phyloP scores from a whole-genome alignment of 1,139 yeast genomes.

The Candida labiduridarum region DNA sequence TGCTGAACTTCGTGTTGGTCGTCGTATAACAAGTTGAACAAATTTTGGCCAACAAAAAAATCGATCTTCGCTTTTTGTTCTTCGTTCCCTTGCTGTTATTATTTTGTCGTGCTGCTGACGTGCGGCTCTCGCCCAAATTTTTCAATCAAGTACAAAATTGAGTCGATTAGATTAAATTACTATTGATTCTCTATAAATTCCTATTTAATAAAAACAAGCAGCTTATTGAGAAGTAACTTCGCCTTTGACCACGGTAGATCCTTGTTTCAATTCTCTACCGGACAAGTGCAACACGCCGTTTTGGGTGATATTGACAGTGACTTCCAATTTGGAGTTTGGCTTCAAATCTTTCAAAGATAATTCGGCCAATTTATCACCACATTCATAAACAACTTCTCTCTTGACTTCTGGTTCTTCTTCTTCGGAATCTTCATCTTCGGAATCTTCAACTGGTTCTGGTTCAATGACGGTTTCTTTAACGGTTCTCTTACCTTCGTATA shows the following conservation, averaged over 20 bases:
- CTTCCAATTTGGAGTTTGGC: constrained; percentile 72
- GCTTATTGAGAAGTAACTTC: constrained; percentile 30
- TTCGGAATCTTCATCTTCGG: constrained; percentile 33
- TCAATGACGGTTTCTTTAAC: constrained; percentile 78
- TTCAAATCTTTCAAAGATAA: constrained; percentile 73
- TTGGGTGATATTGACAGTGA: constrained; percentile 79
- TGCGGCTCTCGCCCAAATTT: too few relatives aligned
- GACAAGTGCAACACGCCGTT: constrained; percentile 82
- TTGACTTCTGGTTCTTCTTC: constrained; percentile 72
- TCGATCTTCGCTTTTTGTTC: too few relatives aligned
- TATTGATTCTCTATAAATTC: constrained; percentile 1
- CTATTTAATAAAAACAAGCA: neutral
- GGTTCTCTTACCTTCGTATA: constrained; percentile 84
- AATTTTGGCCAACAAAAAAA: too few relatives aligned
- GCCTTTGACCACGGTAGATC: constrained; percentile 56
- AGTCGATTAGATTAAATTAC: neutral
- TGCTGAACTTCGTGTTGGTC: too few relatives aligned
- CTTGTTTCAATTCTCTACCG: constrained; percentile 80
- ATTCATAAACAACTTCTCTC: constrained; percentile 71
- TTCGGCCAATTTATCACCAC: constrained; percentile 79
- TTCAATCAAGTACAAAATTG: too few relatives aligned
- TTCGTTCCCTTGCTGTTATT: too few relatives aligned
- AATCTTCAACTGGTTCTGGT: constrained; percentile 53
- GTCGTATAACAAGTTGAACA: too few relatives aligned
- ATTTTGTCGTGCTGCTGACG: too few relatives aligned